Evolutionary conservation across 768 basidiomycete genomes (phyloP).

Genomic region (Terana coerulea): DNA sequence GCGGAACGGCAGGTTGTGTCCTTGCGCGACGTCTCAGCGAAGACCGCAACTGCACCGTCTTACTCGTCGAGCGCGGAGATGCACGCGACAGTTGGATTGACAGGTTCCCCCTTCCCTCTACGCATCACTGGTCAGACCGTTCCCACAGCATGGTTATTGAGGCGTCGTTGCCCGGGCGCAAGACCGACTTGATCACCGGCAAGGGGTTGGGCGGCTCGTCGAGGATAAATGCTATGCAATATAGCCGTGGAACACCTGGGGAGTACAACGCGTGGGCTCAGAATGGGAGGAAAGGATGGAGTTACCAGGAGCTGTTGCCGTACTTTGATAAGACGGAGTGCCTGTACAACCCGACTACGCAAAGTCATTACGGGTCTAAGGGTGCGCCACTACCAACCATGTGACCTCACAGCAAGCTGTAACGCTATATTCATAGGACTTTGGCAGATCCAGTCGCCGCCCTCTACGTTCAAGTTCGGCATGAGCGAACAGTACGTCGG

Average conservation of each 20-base stretch:
- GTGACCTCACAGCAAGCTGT: not conserved
- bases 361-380: not conserved
- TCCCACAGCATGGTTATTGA: constrained; percentile 9
- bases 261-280: constrained; percentile 29
- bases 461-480: not conserved
- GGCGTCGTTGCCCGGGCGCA: not conserved
- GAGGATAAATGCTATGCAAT: constrained; percentile 28
- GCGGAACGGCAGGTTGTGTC: constrained; percentile 37
- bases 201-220: constrained; percentile 29
- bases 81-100: constrained; percentile 26
- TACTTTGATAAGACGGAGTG: constrained; percentile 26
- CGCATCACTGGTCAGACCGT: constrained; percentile 15
- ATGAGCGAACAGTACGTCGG: not conserved
- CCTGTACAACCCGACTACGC: not conserved
- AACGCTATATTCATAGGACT: not conserved
- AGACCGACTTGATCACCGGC: constrained; percentile 20
- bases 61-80: constrained; percentile 33
- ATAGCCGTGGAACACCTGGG: constrained; percentile 25
- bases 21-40: constrained; percentile 34
- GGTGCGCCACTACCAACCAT: no score
- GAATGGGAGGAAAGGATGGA: constrained; percentile 27
- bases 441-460: not conserved
- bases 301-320: constrained; percentile 23
- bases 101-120: constrained; percentile 29
- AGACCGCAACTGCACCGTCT: constrained; percentile 25